These are phyloP conservation scores for Dujonia santamariae DNA, from an alignment of 1,139 yeast genomes.

Conservation along the genomic window DNA sequence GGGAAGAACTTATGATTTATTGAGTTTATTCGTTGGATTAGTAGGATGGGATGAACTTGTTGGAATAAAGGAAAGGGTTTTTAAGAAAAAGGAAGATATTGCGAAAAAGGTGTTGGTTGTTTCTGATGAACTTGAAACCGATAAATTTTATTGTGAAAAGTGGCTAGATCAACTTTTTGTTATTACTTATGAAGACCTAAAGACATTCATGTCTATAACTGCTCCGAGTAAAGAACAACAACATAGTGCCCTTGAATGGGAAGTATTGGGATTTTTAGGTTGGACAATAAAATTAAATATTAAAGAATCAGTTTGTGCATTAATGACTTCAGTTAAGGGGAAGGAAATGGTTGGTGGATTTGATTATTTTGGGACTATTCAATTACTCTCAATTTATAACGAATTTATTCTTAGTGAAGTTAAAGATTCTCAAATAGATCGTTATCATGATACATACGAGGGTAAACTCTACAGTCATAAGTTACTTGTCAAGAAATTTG, in stretches of 20 bases:
- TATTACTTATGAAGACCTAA: constrained; percentile 37
- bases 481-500: constrained; percentile 27
- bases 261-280: constrained; percentile 38
- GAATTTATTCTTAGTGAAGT: constrained; percentile 39
- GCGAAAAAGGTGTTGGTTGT: constrained; percentile 1
- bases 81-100: constrained; percentile 8
- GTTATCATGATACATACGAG: constrained; percentile 28
- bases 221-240: constrained; percentile 23
- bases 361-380: constrained; percentile 38
- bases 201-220: constrained; percentile 26
- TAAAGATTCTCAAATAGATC: constrained; percentile 28
- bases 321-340: constrained; percentile 40
- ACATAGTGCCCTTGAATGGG: constrained; percentile 45
- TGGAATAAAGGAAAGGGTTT: constrained; percentile 20
- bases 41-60: constrained; percentile 42
- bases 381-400: constrained; percentile 37
- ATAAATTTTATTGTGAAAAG: constrained; percentile 23
- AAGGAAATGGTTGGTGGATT: constrained; percentile 30
- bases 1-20: constrained; percentile 42
- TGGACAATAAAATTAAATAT: constrained; percentile 41
- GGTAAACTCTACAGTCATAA: constrained; percentile 31
- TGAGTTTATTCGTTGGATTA: constrained; percentile 35
- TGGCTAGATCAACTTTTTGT: constrained; percentile 43
- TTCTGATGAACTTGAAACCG: constrained; percentile 1
- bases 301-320: constrained; percentile 35